A percentile compares a stretch with the other conserved stretches of the same genome.
Evolutionary conservation across 2,329 filamentous ascomycete species (phyloP).

Genomic region (Coleophoma crateriformis): DNA sequence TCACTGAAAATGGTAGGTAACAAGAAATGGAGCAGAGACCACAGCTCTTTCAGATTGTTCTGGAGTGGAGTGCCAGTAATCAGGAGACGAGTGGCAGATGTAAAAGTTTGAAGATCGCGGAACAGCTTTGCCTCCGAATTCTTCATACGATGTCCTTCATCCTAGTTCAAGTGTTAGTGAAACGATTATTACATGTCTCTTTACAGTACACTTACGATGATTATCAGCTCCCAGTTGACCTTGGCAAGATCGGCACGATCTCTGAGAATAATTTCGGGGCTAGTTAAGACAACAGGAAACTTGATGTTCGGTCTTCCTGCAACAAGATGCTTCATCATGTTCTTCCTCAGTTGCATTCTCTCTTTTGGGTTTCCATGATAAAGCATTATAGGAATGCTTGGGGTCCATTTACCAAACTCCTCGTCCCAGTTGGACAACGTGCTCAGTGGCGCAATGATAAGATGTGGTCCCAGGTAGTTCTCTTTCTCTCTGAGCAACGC

Average conservation of each 20-base stretch:
- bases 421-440: constrained; percentile 95
- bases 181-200: too few relatives aligned
- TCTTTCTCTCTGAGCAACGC: constrained; percentile 85
- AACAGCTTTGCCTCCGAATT: constrained; percentile 93
- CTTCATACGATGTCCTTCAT: constrained; percentile 96
- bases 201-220: constrained; percentile 59
- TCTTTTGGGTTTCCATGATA: constrained; percentile 83
- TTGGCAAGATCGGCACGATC: constrained; percentile 76
- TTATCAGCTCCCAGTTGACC: constrained; percentile 95
- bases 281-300: constrained; percentile 91
- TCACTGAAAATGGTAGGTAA: constrained; percentile 91
- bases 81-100: constrained; percentile 82
- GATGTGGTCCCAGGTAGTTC: constrained; percentile 75
- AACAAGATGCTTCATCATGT: constrained; percentile 64
- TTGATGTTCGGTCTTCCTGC: constrained; percentile 51
- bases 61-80: constrained; percentile 95
- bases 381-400: constrained; percentile 78
- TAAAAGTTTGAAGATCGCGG: constrained; percentile 80
- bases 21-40: constrained; percentile 91
- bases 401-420: constrained; percentile 88
- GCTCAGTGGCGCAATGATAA: constrained; percentile 86
- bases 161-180: constrained; percentile 38
- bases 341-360: constrained; percentile 63
- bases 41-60: constrained; percentile 91
- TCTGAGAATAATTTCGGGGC: constrained; percentile 92